Evolutionary conservation across 2,329 filamentous ascomycete species (phyloP), one percentile per base, ranked within the genome.

Genomic region (Zymoseptoria brevis): DNA sequence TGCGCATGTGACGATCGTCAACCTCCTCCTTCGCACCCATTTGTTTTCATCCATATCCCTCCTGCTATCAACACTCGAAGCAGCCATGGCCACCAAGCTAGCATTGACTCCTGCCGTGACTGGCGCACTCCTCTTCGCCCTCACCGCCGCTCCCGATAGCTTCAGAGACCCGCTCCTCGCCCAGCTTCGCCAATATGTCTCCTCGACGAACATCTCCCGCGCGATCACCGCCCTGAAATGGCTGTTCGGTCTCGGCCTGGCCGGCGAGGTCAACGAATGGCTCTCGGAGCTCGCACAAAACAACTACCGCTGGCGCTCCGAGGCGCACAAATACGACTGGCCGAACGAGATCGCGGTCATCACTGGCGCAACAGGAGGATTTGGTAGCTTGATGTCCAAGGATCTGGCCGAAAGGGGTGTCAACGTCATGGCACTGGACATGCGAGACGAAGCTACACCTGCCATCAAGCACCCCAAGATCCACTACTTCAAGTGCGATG

Each of bases 401-500:
- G 68, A 71, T 13, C 69, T 77, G 48, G 67, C 69, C 2, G 64
- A 59, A n/a, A 68, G 68, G 49, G 75, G 75, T 11, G 65, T 76
- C 52, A 71, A 69, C 19, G 73, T 76, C 49, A 73, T 74, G 19
- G 70, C 74, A 8, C 59, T 76, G 19, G 75, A 77, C 61, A 62
- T 72, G 30, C 64, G 74, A 24, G 69, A 69, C 57, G 67, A 71
- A 11, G 64, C 72, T 11, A 73, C 73, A 19, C 61, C 66, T 9
- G 68, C 71, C 22, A 58, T 75, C 49, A 62, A 70, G 54, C 66
- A 73, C 62, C 63, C 63, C 19, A 69, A 70, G 54, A 67, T 72
- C 64, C 66, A 63, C 67, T 76, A 71, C 64, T 75, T 70, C 67
- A 70, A 73, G 60, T 80, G 78, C 69, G 79, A 82, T 63, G 76